phyloP scores from a whole-genome alignment of 2,329 filamentous ascomycete species.

The Alternaria burnsii region DNA sequence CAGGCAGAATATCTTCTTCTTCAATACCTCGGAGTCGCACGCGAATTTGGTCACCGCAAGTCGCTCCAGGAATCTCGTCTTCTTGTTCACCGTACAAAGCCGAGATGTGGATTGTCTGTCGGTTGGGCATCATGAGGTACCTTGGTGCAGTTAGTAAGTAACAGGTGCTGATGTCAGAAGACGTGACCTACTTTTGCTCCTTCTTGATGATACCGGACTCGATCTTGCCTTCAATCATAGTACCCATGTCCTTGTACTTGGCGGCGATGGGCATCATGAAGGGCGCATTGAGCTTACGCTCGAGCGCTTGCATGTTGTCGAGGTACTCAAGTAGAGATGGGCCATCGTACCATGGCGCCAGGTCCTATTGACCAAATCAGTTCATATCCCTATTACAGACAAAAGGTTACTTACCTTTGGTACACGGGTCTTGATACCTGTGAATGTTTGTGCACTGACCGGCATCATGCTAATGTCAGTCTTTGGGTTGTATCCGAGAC shows the following conservation, averaged over 20 bases:
- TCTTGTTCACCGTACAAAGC: slow-evolving; percentile 95
- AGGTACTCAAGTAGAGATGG: slow-evolving; percentile 94
- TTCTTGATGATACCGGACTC: slow-evolving; percentile 68
- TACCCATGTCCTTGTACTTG: slow-evolving; percentile 98
- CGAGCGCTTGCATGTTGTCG: slow-evolving; percentile 89
- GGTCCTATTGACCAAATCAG: slow-evolving; percentile 49
- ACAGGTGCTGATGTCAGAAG: too few species aligned
- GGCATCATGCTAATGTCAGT: slow-evolving; percentile 95
- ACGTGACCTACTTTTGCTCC: slow-evolving; percentile 12
- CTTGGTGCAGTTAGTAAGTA: slow-evolving; percentile 64
- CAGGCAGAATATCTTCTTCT: slow-evolving; percentile 94
- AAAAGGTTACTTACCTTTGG: slow-evolving; percentile 54
- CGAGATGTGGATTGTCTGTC: slow-evolving; percentile 78
- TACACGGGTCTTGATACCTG: slow-evolving; percentile 89
- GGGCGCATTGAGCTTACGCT: slow-evolving; percentile 94
- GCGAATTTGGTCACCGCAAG: slow-evolving; percentile 94
- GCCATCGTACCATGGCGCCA: slow-evolving; percentile 85
- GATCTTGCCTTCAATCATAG: slow-evolving; percentile 96
- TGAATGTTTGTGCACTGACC: slow-evolving; percentile 84
- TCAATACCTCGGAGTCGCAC: slow-evolving; percentile 92
- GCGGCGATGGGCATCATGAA: slow-evolving; percentile 99
- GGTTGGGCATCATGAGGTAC: slow-evolving; percentile 96
- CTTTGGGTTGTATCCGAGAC: slow-evolving; percentile 92
- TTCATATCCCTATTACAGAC: neutral
- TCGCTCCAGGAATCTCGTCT: slow-evolving; percentile 82